Conservation (phyloP, 73 alveolate genomes). For the Tetrahymena malaccensis region DNA sequence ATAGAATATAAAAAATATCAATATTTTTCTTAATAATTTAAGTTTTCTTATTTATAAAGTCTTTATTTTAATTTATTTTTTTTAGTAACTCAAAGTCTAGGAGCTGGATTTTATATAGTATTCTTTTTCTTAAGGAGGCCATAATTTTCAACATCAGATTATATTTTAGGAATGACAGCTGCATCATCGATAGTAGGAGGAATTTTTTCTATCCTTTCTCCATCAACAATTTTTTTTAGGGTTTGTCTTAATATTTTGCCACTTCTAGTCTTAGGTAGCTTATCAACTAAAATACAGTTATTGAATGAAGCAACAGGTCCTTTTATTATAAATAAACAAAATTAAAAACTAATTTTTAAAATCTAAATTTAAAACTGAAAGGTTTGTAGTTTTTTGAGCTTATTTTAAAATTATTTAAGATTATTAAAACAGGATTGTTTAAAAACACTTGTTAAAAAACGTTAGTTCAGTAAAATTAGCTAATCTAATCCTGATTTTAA, state of each 20-base stretch:
- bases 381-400: too few species aligned
- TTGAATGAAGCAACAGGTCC: constrained; percentile 89
- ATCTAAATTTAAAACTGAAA: neutral
- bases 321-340: neutral
- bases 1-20: too few species aligned
- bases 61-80: neutral
- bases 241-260: constrained; percentile 88
- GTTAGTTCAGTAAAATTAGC: too few species aligned
- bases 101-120: neutral
- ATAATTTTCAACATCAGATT: neutral
- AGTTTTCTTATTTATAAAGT: too few species aligned
- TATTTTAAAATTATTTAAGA: too few species aligned
- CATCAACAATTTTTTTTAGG: constrained; percentile 63
- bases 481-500: too few species aligned
- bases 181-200: neutral
- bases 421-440: too few species aligned
- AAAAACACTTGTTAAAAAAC: too few species aligned
- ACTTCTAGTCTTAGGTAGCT: constrained; percentile 95
- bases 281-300: constrained; percentile 67
- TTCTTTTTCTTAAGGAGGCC: neutral
- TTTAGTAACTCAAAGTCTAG: neutral
- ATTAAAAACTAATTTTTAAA: too few species aligned
- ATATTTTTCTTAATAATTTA: neutral
- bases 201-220: neutral
- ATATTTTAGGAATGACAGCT: neutral